Conservation (phyloP, 306 rosid species). For the Ziziphus jujuba region DNA sequence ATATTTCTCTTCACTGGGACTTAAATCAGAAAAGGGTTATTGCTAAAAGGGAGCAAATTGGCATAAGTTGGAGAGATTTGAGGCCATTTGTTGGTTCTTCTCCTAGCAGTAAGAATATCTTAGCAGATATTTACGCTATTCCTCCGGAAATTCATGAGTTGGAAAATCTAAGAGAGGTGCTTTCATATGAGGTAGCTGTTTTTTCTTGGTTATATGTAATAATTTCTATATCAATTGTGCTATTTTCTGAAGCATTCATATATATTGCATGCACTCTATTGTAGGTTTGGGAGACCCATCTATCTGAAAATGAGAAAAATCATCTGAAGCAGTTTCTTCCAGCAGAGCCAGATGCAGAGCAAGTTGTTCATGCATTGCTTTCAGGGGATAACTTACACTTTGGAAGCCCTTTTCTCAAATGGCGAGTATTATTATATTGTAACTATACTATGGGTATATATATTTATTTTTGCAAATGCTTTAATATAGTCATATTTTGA, state of each 20-base stretch:
- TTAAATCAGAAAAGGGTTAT: conserved; percentile 66
- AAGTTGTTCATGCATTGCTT: conserved; percentile 61
- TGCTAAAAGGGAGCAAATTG: conserved; percentile 85
- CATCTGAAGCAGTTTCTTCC: conserved; percentile 78
- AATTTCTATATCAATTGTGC: conserved; percentile 12
- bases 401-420: conserved; percentile 74
- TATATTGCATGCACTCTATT: conserved; percentile 23
- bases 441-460: conserved; percentile 7
- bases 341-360: conserved; percentile 53
- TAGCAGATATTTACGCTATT: conserved; percentile 69
- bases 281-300: conserved; percentile 82
- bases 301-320: conserved; percentile 76
- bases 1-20: conserved; percentile 87
- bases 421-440: conserved; percentile 53
- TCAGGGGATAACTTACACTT: conserved; percentile 72
- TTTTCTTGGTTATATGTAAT: conserved; percentile 22
- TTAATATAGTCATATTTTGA: neutral
- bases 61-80: conserved; percentile 71
- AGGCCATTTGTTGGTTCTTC: conserved; percentile 46
- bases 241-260: conserved; percentile 15
- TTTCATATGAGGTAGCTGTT: conserved; percentile 68
- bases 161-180: conserved; percentile 70
- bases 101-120: conserved; percentile 40
- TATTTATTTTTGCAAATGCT: neutral
- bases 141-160: conserved; percentile 71